A percentile compares a stretch with the other conserved stretches of the same genome.
Evolutionary conservation across 257 asterid genomes (phyloP).

Genomic region (Solanum tarapatanum): DNA sequence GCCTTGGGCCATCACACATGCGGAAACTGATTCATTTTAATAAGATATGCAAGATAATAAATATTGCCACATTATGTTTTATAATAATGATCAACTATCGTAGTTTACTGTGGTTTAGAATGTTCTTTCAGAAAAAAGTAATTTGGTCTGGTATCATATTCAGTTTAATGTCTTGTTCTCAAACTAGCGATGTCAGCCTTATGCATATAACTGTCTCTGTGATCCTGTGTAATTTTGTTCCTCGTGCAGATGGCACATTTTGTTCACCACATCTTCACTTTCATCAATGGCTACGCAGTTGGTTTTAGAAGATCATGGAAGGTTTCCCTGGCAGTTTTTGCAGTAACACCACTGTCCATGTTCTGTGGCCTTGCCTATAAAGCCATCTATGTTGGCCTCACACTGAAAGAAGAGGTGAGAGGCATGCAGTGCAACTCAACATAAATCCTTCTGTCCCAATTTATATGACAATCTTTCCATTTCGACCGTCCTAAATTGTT

Average conservation of each 20-base stretch:
- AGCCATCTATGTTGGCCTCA: conserved; percentile 68
- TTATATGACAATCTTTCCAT: not conserved
- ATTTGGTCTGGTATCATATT: not conserved
- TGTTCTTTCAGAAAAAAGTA: not conserved
- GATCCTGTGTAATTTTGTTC: not conserved
- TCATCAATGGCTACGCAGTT: conserved; percentile 59
- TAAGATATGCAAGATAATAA: not conserved
- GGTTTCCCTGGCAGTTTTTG: conserved; percentile 67
- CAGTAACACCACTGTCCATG: conserved; percentile 80
- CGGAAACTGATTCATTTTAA: not conserved
- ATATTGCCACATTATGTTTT: not conserved
- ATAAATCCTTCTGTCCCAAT: not conserved
- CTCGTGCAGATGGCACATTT: conserved; percentile 71
- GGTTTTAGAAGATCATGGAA: conserved; percentile 60
- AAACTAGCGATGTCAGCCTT: not conserved
- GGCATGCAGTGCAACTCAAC: not conserved
- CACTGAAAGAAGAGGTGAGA: conserved; percentile 76
- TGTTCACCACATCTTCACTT: conserved; percentile 70
- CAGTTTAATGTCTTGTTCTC: not conserved
- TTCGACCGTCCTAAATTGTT: not conserved
- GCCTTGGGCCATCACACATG: not conserved
- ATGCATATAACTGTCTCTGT: not conserved
- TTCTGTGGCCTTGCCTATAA: conserved; percentile 75
- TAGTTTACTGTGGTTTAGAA: not conserved
- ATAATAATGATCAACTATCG: not conserved